Evolutionary conservation across 2,329 filamentous ascomycete species (phyloP), one percentile per base, ranked within the genome.

Genomic region (Arachnomyces sp.): DNA sequence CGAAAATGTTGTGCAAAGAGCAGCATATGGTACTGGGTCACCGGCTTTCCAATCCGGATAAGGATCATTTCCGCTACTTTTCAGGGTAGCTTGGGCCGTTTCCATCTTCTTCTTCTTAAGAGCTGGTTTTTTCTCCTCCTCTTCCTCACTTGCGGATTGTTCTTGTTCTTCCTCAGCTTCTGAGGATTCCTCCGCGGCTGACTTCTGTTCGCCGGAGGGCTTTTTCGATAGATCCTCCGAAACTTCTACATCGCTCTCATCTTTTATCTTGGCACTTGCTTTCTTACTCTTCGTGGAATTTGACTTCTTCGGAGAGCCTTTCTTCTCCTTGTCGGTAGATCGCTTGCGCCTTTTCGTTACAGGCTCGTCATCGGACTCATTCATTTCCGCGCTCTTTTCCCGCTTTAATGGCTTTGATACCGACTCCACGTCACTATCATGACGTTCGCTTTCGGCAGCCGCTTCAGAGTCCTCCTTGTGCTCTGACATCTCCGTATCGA

Each of bases 21-120:
- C 92, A 17, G 88, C 90, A 55, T 96, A 98, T 1, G 92, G 92
- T 1, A 95, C 89, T 8, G 90, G 86, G 35, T 84, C 76, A 34
- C 89, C 89, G 34, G 83, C 69, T 59, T 87, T 84, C 92, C 92
- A 98, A 63, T 98, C 90, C 1, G 89, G 89, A 62, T 90, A 96
- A n/a, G 84, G 80, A 54, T 94, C 84, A 49, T 87, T 83, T 30
- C 65, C 70, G 38, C 73, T 77, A 13, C 76, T 69, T 56, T 80
- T 80, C 43, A 94, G 67, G 35, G 81, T 84, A 7, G 78, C 78
- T 59, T 94, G 88, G 8, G 90, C 76, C 60, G 86, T 85, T 60
- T 90, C 77, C 33, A 85, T 79, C 34, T 79, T 81, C 62, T 93
- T 89, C 31, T 78, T 81, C 36, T 79, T 78, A 34, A 80, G 63